phyloP scores from a whole-genome alignment of 2,329 filamentous ascomycete genomes.

The Cadophora sp. region DNA sequence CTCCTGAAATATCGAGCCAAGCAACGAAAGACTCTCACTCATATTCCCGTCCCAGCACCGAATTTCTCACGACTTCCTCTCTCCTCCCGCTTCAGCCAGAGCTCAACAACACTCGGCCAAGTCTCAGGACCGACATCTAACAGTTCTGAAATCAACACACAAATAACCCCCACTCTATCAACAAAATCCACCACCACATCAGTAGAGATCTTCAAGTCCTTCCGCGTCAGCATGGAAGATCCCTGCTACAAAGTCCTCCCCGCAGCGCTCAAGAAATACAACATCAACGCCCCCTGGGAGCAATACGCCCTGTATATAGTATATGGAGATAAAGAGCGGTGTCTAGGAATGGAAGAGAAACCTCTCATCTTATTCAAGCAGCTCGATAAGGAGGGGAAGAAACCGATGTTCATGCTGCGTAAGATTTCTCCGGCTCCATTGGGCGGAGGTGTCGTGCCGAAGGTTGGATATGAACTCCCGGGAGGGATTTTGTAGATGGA shows the following conservation, averaged over 20 bases:
- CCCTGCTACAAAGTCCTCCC: conserved; percentile 97
- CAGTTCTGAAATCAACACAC: neutral
- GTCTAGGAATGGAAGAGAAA: conserved; percentile 88
- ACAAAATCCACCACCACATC: conserved; percentile 44
- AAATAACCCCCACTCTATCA: neutral
- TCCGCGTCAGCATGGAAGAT: conserved; percentile 97
- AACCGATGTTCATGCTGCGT: conserved; percentile 98
- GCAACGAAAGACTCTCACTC: conserved; percentile 6
- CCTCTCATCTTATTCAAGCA: conserved; percentile 97
- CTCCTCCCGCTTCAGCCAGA: neutral
- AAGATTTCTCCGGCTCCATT: conserved; percentile 33
- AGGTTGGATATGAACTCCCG: neutral
- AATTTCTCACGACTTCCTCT: neutral
- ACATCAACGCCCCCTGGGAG: conserved; percentile 97
- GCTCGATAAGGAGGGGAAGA: conserved; percentile 93
- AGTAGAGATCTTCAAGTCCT: conserved; percentile 98
- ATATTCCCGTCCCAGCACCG: neutral
- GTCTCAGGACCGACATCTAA: neutral
- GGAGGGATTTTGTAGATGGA: conserved; percentile 1
- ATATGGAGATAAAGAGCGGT: conserved; percentile 97
- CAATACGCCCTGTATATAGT: conserved; percentile 98
- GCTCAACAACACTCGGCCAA: neutral
- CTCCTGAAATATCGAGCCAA: conserved; percentile 13
- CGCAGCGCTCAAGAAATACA: conserved; percentile 97
- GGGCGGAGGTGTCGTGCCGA: neutral